phyloP scores from a whole-genome alignment of 1,284 basidiomycete genomes.

The Boletus smithii region DNA sequence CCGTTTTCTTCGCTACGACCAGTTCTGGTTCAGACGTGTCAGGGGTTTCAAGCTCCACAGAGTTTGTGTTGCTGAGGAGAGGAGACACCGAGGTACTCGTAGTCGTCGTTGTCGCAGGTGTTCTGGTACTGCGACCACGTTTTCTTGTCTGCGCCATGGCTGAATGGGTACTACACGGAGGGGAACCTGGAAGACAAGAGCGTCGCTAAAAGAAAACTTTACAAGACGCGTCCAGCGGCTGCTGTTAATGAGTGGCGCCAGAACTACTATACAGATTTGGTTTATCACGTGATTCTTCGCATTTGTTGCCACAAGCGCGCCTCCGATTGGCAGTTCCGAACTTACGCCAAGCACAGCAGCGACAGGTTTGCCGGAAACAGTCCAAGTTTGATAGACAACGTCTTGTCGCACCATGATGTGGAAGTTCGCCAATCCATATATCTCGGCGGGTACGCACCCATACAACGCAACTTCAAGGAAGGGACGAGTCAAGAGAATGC shows the following conservation, averaged over 20 bases:
- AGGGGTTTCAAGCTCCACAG: conserved; percentile 39
- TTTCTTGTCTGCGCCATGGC: conserved; percentile 25
- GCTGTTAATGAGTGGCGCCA: conserved; percentile 23
- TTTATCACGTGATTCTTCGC: conserved; percentile 16
- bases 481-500: neutral
- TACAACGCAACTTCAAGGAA: too few relatives aligned
- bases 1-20: conserved; percentile 8
- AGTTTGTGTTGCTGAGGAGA: conserved; percentile 19
- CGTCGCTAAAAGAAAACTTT: conserved; percentile 18
- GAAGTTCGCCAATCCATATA: too few relatives aligned
- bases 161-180: neutral
- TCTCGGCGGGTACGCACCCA: too few relatives aligned
- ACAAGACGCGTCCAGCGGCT: conserved; percentile 24
- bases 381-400: too few relatives aligned
- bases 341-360: too few relatives aligned
- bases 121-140: conserved; percentile 11
- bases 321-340: neutral
- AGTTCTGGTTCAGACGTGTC: conserved; percentile 40
- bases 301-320: conserved; percentile 24
- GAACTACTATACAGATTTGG: conserved; percentile 8
- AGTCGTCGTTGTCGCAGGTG: conserved; percentile 29
- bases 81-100: conserved; percentile 28
- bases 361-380: too few relatives aligned
- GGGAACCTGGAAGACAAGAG: conserved; percentile 11
- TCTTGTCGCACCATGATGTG: too few relatives aligned